Percentiles rank a stretch among this genome's conserved stretches.
Evolutionary conservation across 768 basidiomycete genomes (phyloP).

Genomic region (Atractiella rhizophila): DNA sequence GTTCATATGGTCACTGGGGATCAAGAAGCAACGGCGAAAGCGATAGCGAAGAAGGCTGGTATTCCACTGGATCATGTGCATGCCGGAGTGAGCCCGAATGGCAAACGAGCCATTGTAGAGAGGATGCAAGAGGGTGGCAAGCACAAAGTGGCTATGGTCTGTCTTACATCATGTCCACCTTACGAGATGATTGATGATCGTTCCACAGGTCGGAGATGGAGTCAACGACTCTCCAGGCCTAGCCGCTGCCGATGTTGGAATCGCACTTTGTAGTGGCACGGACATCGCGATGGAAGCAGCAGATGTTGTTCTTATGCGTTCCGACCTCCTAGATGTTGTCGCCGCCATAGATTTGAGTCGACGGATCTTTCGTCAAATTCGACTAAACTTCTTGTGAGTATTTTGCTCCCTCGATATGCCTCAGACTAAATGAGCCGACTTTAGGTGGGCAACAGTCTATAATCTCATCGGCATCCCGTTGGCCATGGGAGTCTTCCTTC

Average conservation of each 20-base stretch:
- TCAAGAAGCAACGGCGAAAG: constrained; percentile 53
- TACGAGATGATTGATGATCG: not conserved
- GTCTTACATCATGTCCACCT: constrained; percentile 13
- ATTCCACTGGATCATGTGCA: constrained; percentile 59
- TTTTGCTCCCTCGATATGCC: not conserved
- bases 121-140: constrained; percentile 48
- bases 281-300: constrained; percentile 96
- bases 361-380: constrained; percentile 67
- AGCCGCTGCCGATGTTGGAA: constrained; percentile 82
- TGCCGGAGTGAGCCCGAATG: constrained; percentile 82
- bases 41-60: constrained; percentile 72
- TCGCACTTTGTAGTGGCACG: constrained; percentile 84
- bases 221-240: constrained; percentile 97
- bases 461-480: constrained; percentile 41
- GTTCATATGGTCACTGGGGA: constrained; percentile 92
- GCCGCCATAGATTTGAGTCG: constrained; percentile 78
- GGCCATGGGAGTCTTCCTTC: constrained; percentile 89
- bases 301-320: constrained; percentile 91
- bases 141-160: constrained; percentile 55
- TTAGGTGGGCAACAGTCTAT: constrained; percentile 7
- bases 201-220: constrained; percentile 68
- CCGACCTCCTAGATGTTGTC: constrained; percentile 87
- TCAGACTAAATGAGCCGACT: not conserved
- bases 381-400: constrained; percentile 70
- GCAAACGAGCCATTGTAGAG: constrained; percentile 62